Evolutionary conservation across 2,329 filamentous ascomycete species (phyloP).

Genomic region (Cytospora piceae): DNA sequence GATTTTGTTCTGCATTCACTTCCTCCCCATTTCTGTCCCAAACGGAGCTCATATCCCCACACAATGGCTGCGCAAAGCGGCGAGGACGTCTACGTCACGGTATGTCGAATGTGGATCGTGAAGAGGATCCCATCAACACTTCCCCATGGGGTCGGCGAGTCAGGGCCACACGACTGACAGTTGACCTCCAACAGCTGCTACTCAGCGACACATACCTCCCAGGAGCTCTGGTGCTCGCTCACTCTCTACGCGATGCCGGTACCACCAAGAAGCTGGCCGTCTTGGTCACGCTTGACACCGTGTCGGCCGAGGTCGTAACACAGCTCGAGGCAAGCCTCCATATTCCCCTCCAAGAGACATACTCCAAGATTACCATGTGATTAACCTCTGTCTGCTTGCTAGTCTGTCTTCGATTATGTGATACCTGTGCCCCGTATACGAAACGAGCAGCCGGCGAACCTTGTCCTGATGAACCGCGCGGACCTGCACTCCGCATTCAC

Average conservation of each 20-base stretch:
- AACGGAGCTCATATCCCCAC: constrained; percentile 19
- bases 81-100: constrained; percentile 61
- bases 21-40: constrained; percentile 17
- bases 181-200: constrained; percentile 67
- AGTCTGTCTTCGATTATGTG: constrained; percentile 86
- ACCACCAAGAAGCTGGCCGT: constrained; percentile 84
- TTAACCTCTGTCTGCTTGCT: constrained; percentile 33
- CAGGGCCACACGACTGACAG: constrained; percentile 32
- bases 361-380: constrained; percentile 20
- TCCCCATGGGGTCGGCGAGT: constrained; percentile 15
- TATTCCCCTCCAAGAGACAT: constrained; percentile 4
- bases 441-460: constrained; percentile 77
- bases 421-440: constrained; percentile 81
- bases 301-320: constrained; percentile 74
- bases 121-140: constrained; percentile 10
- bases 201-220: constrained; percentile 92
- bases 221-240: constrained; percentile 92
- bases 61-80: constrained; percentile 45
- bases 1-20: constrained; percentile 11
- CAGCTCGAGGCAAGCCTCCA: constrained; percentile 70
- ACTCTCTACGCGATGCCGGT: constrained; percentile 90
- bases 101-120: constrained; percentile 47
- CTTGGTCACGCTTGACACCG: constrained; percentile 78
- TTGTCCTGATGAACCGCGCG: constrained; percentile 87
- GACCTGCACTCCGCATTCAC: constrained; percentile 94